These are phyloP conservation scores for Calonectria honghensis DNA, from an alignment of 2,329 filamentous ascomycete genomes.

Conservation along the genomic window DNA sequence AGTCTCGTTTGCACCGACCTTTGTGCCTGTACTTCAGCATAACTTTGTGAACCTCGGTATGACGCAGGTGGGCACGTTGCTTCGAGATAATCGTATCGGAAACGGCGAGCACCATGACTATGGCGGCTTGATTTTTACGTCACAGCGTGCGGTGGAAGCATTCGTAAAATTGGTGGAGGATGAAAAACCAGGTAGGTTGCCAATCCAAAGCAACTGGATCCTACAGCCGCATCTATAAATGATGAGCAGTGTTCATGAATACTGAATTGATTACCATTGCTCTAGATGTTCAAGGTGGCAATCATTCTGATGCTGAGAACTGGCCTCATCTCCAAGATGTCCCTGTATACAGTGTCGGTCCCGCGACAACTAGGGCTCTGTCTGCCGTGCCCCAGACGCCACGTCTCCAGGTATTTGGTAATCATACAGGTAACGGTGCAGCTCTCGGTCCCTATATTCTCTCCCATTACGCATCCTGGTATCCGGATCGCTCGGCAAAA, in stretches of 20 bases:
- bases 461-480: constrained; percentile 80
- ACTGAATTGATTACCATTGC: constrained; percentile 19
- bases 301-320: constrained; percentile 16
- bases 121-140: constrained; percentile 89
- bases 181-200: constrained; percentile 61
- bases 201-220: constrained; percentile 1
- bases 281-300: constrained; percentile 38
- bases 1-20: constrained; percentile 76
- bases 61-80: constrained; percentile 68
- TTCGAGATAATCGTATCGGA: constrained; percentile 67
- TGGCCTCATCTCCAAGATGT: constrained; percentile 76
- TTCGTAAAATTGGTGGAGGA: constrained; percentile 79
- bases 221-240: background rate
- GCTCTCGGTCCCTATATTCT: constrained; percentile 86
- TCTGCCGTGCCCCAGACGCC: constrained; percentile 70
- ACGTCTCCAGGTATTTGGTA: constrained; percentile 80
- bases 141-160: constrained; percentile 87
- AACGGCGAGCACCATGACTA: constrained; percentile 67
- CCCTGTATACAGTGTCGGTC: constrained; percentile 85
- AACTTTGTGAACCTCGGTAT: constrained; percentile 77
- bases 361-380: constrained; percentile 86
- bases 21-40: constrained; percentile 87
- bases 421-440: constrained; percentile 90
- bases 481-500: constrained; percentile 65
- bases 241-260: constrained; percentile 23